Evolutionary conservation across 148 eudicot genomes (phyloP), one percentile per base, ranked within the genome.

Genomic region (Rhododendron mucronatum): DNA sequence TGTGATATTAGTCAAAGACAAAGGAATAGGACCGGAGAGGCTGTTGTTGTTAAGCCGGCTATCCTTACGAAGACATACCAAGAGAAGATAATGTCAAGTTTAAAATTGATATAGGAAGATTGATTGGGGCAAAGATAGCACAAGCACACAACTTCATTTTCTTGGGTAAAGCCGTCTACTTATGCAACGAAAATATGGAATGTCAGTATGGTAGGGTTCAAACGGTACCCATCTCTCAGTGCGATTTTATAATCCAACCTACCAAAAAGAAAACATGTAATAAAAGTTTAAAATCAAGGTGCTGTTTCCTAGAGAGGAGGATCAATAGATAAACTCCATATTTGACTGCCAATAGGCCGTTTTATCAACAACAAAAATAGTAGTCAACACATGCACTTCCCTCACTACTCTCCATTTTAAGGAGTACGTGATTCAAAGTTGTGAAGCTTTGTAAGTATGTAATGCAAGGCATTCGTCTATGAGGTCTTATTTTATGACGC

Each of bases 31-130:
- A 67, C 90, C 88, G 0, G 88, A 59, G 61, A 90, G 84, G 81
- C 87, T 86, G 73, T 90, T 90, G 90, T 90, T 86, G 80, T 90
- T 90, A 79, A 90, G 88, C 57, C 89, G 86, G 83, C 91, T 90
- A 47, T 44, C 86, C 86, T 85, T 80, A 61, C 81, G 74, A 77
- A 48, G 76, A 45, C 77, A 83, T 83, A 8, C 35, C 75, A 67
- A 83, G 61, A 84, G 61, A 84, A 69, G 79, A 45, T 59, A 84
- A 71, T 48, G 39, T 2, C 47, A 83, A 14, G 57, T 3, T 50
- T 35, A 67, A 23, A 61, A 23, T 28, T 51, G 50, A 73, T 33
- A 69, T 71, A 50, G 78, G 73, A 84, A 48, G 63, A 71, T 20
- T 5, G 28, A 57, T n/a, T 0, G 18, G 47, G 23, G 41, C 33